Base-by-base conservation (phyloP, 177 flowering plant genomes). In the Vitis hybrid region DNA sequence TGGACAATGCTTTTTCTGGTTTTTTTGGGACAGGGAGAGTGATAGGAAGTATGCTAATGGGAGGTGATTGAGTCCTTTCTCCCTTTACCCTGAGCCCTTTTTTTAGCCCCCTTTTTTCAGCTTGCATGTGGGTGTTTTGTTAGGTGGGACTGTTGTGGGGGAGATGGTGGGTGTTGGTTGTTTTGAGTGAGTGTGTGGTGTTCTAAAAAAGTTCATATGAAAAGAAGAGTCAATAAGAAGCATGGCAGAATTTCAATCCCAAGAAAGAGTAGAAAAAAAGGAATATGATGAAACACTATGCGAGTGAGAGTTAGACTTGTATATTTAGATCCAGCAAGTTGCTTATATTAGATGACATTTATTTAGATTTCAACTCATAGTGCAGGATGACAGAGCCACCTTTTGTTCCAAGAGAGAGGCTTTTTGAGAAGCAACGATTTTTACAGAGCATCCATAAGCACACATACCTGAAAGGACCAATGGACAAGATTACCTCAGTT, bases 401-500 rank as follows among this genome's bases (percentile, higher is more conserved):
- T 6, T 92, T 92, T 66, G 78, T 76, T 55, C 91, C 93, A 10
- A 79, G 98, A 69, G 98, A 90, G 74, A 82, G 73, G 84, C 85
- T 92, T 69, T 0, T 82, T 22, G 78, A 88, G 88, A 84, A 80
- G 84, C 98, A 91, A 75, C 82, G 81, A 62, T 74, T 64, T 61
- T 91, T 76, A 70, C 96, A 91, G 73, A 87, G 74, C 78, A 67
- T 91, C 70, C 86, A 86, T 56, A 92, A 87, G 52, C 87, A 85
- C 75, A 91, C 92, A 0, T 82, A 92, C 73, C 79, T 92, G 47
- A 89, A 91, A 77, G 96, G 94, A 8, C 92, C 82, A 17, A 62
- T 24, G 24, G 98, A 91, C 59, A 91, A 84, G 83, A 73, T 92
- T 81, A 91, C 96, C 74, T 92, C 98, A 4, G 95, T 92, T 66